Conservation (phyloP, 2,329 filamentous ascomycete genomes). For the Fusarium papillatum region DNA sequence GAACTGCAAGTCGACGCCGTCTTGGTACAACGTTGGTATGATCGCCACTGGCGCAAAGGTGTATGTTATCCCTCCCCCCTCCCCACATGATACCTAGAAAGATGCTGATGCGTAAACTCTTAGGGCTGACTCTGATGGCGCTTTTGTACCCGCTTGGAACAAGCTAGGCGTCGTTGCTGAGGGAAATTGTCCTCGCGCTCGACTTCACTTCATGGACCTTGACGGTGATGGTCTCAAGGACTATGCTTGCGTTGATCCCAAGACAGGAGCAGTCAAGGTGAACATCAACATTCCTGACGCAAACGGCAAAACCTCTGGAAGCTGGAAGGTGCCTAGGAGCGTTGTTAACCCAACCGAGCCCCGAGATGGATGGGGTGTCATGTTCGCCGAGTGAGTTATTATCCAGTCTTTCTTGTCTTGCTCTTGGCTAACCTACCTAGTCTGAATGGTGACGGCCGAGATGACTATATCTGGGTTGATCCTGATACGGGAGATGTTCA, state of each 20-base stretch:
- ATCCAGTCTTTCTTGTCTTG: background rate
- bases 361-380: background rate
- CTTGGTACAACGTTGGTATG: background rate
- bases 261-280: background rate
- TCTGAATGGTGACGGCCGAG: slow-evolving; percentile 14
- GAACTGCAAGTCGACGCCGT: background rate
- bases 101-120: background rate
- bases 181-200: background rate
- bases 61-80: background rate
- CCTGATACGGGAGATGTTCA: background rate
- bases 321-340: background rate
- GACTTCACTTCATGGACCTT: slow-evolving; percentile 11
- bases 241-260: slow-evolving; percentile 7
- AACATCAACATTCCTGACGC: background rate
- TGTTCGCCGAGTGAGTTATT: background rate
- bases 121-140: background rate
- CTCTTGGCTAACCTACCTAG: background rate
- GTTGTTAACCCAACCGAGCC: background rate
- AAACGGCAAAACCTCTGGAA: background rate
- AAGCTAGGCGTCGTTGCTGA: background rate
- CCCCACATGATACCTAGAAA: background rate
- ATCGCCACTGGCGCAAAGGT: slow-evolving; percentile 3
- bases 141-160: background rate
- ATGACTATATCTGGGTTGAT: slow-evolving; percentile 12
- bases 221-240: slow-evolving; percentile 13